Conservation (phyloP, 2,329 filamentous ascomycete species). For the Colletotrichum tofieldiae region DNA sequence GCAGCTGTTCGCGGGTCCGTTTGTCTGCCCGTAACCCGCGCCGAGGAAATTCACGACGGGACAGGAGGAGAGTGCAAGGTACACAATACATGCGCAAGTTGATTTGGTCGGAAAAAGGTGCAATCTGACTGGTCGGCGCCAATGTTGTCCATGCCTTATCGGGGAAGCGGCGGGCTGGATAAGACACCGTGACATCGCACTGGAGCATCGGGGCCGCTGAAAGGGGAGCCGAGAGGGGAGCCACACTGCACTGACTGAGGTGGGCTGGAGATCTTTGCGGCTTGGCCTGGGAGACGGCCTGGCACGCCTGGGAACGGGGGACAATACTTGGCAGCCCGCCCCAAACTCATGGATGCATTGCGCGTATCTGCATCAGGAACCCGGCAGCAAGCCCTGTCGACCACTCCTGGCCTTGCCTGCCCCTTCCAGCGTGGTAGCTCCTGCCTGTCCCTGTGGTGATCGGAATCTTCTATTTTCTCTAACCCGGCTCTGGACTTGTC, state of each 20-base stretch:
- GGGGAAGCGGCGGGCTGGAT: constrained; percentile 32
- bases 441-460: constrained; percentile 42
- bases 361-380: constrained; percentile 41
- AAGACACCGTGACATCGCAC: constrained; percentile 28
- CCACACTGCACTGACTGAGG: constrained; percentile 8
- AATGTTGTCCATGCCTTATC: constrained; percentile 31
- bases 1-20: neutral
- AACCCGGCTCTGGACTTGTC: constrained; percentile 21
- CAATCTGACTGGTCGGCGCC: constrained; percentile 30
- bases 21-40: neutral
- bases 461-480: constrained; percentile 40
- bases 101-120: constrained; percentile 15
- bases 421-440: neutral
- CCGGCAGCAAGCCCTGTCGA: constrained; percentile 16
- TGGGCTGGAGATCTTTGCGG: constrained; percentile 14
- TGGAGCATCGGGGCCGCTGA: constrained; percentile 21
- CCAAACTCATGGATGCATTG: constrained; percentile 36
- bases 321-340: constrained; percentile 32
- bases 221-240: constrained; percentile 8
- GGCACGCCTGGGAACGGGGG: constrained; percentile 28
- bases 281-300: constrained; percentile 28
- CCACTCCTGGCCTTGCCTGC: constrained; percentile 13
- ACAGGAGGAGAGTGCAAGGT: neutral
- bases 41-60: neutral
- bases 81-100: neutral